Evolutionary conservation across 148 eudicot species (phyloP).

Genomic region (Rhododendron simsii): DNA sequence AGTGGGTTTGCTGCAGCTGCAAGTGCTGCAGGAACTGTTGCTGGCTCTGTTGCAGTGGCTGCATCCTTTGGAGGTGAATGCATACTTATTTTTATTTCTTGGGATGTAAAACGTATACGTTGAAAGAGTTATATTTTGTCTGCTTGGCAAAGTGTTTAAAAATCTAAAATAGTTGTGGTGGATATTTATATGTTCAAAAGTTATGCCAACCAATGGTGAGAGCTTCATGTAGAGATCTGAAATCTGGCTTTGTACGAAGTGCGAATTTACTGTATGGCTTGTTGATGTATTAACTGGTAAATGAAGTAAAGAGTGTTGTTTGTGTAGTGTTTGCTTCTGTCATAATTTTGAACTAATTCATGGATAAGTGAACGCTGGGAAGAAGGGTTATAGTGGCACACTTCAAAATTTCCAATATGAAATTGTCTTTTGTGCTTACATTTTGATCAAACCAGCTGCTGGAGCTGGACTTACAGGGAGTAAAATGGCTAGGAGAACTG

Average conservation of each 20-base stretch:
- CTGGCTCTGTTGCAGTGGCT: conserved; percentile 97
- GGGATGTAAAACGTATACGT: background rate
- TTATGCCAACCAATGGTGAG: background rate
- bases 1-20: conserved; percentile 98
- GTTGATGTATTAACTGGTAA: background rate
- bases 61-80: conserved; percentile 95
- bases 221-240: background rate
- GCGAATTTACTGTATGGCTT: background rate
- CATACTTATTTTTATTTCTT: background rate
- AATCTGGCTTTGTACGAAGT: background rate
- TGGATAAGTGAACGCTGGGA: background rate
- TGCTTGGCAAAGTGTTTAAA: background rate
- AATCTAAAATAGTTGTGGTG: background rate
- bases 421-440: background rate
- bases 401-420: background rate
- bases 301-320: background rate
- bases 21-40: conserved; percentile 92
- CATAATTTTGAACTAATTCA: background rate
- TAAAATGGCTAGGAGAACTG: conserved; percentile 94
- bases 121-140: background rate
- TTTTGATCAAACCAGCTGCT: conserved; percentile 56
- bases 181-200: background rate
- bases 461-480: conserved; percentile 97
- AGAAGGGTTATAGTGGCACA: background rate
- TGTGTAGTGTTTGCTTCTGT: background rate